Evolutionary conservation across 2,329 filamentous ascomycete genomes (phyloP).

Genomic region (Stagonosporopsis chrysanthemi): DNA sequence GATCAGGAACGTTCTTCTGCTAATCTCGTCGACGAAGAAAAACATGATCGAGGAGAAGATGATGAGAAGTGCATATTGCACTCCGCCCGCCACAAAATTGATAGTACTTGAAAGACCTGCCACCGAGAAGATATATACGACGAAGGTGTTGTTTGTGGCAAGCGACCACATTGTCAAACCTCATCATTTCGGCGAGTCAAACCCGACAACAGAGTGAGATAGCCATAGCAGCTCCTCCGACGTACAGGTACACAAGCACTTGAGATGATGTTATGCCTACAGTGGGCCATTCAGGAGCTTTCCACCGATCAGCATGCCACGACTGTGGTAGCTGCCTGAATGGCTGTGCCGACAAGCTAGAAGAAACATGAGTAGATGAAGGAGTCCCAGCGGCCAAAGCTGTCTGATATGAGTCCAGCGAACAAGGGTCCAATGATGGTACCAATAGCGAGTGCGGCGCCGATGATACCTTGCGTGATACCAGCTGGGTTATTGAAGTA

Average conservation of each 20-base stretch:
- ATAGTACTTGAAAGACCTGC: conserved; percentile 62
- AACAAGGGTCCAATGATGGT: conserved; percentile 58
- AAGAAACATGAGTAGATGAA: conserved; percentile 59
- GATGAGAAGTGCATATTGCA: conserved; percentile 55
- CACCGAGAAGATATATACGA: conserved; percentile 68
- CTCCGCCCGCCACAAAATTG: conserved; percentile 52
- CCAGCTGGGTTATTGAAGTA: conserved; percentile 62
- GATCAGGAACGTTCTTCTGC: conserved; percentile 52
- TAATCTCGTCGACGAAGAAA: conserved; percentile 53
- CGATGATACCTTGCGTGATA: conserved; percentile 59
- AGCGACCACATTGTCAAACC: no score
- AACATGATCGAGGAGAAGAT: conserved; percentile 52
- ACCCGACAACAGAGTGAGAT: no score
- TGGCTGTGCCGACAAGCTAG: conserved; percentile 52
- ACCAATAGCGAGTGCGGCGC: conserved; percentile 58
- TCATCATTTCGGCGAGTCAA: no score
- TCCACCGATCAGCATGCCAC: conserved; percentile 55
- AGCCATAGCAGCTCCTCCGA: no score
- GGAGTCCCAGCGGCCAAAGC: conserved; percentile 55
- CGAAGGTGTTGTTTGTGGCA: no score
- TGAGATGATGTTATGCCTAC: conserved; percentile 56
- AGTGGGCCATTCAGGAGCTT: conserved; percentile 56
- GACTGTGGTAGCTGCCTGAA: conserved; percentile 52
- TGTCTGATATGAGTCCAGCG: conserved; percentile 61
- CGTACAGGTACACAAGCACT: conserved; percentile 57